phyloP scores from a whole-genome alignment of 345 rosid genomes.

The Cochlearia excelsa region DNA sequence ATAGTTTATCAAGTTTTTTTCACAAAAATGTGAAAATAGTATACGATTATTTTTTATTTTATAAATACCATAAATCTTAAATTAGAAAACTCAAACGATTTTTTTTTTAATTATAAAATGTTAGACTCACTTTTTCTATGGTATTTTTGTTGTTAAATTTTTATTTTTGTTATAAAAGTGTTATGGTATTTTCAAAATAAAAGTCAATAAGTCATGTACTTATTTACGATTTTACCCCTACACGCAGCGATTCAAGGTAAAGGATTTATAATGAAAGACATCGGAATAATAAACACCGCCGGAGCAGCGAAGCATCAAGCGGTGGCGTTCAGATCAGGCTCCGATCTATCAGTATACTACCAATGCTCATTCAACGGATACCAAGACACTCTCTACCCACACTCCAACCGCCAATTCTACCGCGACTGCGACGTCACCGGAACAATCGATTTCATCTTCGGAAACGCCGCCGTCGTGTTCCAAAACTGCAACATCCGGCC shows the following conservation, averaged over 20 bases:
- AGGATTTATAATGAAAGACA: conserved; percentile 63
- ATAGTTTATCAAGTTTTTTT: too few species aligned
- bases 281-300: conserved; percentile 65
- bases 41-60: too few species aligned
- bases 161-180: too few species aligned
- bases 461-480: conserved; percentile 66
- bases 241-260: conserved; percentile 55
- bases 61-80: too few species aligned
- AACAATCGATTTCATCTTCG: conserved; percentile 84
- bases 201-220: too few species aligned
- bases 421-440: conserved; percentile 69
- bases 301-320: conserved; percentile 78
- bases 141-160: too few species aligned
- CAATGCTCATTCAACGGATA: conserved; percentile 54
- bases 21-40: too few species aligned
- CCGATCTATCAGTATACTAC: conserved; percentile 61
- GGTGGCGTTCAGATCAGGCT: conserved; percentile 73
- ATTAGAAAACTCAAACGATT: too few species aligned
- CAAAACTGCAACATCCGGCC: conserved; percentile 68
- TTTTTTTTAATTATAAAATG: too few species aligned
- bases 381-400: conserved; percentile 90
- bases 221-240: neutral
- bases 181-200: too few species aligned
- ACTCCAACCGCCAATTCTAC: conserved; percentile 83
- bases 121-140: too few species aligned